These are phyloP conservation scores for Herpetospermum pedunculosum DNA, from an alignment of 306 rosid species.

Conservation along the genomic window DNA sequence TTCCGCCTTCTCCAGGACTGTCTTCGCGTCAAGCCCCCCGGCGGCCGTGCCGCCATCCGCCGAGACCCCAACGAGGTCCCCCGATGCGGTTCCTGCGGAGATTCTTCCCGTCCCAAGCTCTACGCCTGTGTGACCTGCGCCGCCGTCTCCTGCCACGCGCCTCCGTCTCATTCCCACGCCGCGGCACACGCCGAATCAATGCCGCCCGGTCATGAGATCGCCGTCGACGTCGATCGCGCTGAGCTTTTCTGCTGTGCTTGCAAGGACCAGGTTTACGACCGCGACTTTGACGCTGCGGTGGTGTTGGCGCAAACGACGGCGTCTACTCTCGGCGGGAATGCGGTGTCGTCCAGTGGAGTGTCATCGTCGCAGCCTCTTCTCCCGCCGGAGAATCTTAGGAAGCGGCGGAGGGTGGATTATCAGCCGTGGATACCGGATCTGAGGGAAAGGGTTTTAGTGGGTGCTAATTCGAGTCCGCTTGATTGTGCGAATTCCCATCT, in stretches of 20 bases:
- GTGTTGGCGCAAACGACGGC: slow-evolving; percentile 64
- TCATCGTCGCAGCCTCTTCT: slow-evolving; percentile 11
- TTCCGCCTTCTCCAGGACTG: slow-evolving; percentile 65
- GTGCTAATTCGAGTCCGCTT: slow-evolving; percentile 34
- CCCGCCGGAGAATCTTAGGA: slow-evolving; percentile 71
- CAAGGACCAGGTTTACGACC: slow-evolving; percentile 80
- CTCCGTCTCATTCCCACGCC: slow-evolving; percentile 42
- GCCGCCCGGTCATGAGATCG: slow-evolving; percentile 81
- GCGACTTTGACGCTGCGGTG: slow-evolving; percentile 80
- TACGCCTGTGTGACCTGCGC: slow-evolving; percentile 74
- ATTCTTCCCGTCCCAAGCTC: slow-evolving; percentile 37
- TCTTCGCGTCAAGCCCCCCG: slow-evolving; percentile 68
- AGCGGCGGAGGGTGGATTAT: slow-evolving; percentile 72
- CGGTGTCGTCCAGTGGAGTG: slow-evolving; percentile 7
- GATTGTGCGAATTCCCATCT: slow-evolving; percentile 9
- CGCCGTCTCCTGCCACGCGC: slow-evolving; percentile 52
- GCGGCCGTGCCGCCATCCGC: slow-evolving; percentile 69
- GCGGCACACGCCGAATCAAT: slow-evolving; percentile 52
- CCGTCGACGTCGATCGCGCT: slow-evolving; percentile 85
- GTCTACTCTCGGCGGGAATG: slow-evolving; percentile 32
- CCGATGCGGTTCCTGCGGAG: slow-evolving; percentile 47
- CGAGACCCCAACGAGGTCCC: slow-evolving; percentile 68
- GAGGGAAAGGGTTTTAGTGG: slow-evolving; percentile 43
- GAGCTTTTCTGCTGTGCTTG: slow-evolving; percentile 92
- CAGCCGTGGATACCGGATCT: slow-evolving; percentile 68